Percentiles rank a stretch among this genome's conserved stretches.
phyloP scores from a whole-genome alignment of 352 stramenopile species.

The Phytophthora ohioensis region DNA sequence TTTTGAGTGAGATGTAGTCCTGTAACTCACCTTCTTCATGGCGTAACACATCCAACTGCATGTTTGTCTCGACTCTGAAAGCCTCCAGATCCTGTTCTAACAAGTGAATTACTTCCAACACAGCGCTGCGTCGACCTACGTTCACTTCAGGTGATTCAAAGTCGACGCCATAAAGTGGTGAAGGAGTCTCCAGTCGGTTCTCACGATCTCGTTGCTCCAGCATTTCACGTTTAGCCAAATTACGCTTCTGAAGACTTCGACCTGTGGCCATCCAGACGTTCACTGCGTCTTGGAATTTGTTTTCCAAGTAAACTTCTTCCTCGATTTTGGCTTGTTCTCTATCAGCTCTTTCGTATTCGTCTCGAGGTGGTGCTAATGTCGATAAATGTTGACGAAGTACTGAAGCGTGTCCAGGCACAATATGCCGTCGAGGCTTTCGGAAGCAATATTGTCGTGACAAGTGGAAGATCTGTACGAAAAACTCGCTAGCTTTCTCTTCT shows the following conservation, averaged over 20 bases:
- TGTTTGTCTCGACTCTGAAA: slow-evolving; percentile 72
- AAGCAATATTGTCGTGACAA: slow-evolving; percentile 82
- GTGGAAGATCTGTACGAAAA: slow-evolving; percentile 83
- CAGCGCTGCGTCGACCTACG: slow-evolving; percentile 65
- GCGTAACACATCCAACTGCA: slow-evolving; percentile 60
- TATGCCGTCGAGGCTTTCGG: slow-evolving; percentile 69
- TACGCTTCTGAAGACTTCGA: slow-evolving; percentile 47
- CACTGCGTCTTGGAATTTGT: slow-evolving; percentile 67
- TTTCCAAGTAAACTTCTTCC: slow-evolving; percentile 75
- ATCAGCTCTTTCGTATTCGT: slow-evolving; percentile 35
- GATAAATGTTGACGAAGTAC: slow-evolving; percentile 10
- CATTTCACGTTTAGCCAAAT: slow-evolving; percentile 44
- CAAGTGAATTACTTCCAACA: slow-evolving; percentile 54
- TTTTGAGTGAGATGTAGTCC: slow-evolving; percentile 81
- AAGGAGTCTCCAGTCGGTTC: slow-evolving; percentile 56
- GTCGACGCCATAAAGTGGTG: slow-evolving; percentile 63
- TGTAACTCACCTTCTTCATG: slow-evolving; percentile 75
- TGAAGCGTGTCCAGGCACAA: slow-evolving; percentile 27
- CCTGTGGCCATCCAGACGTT: slow-evolving; percentile 52
- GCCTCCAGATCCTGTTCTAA: slow-evolving; percentile 65
- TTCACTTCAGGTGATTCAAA: slow-evolving; percentile 75
- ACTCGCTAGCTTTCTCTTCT: slow-evolving; percentile 62
- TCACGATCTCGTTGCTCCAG: slow-evolving; percentile 34
- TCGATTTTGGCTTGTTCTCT: slow-evolving; percentile 39
- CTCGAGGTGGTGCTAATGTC: slow-evolving; percentile 17